Base-by-base conservation (phyloP, 306 rosid species). In the Malus domestica region DNA sequence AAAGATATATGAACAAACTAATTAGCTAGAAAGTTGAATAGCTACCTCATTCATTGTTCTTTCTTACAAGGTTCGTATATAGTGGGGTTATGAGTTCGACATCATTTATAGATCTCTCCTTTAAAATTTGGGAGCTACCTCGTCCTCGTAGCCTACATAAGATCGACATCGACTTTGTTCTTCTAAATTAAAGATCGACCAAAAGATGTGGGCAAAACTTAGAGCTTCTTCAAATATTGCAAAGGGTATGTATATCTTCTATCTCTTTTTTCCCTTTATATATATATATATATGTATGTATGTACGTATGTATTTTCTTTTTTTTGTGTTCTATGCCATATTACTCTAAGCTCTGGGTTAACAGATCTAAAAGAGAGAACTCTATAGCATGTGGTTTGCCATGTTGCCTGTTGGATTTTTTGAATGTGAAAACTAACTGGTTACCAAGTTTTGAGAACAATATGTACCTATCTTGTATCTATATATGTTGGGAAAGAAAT, bases 201-300 rank as follows among this genome's bases (percentile, higher is more conserved):
- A 73, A 69, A 77, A 66, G 51, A 85, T 84, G 93, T 78, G 78
- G 74, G 33, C 86, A 65, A 89, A 80, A 71, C 44, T 79, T 68
- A 78, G 65, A 69, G 44, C 84, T 78, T 61, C 84, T 76, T 61
- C 70, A 38, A 78, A 67, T 70, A 52, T 49, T 62, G 35, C 18
- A 19, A 63, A 70, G 65, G 83, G 85, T 85, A 82, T 33, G 78
- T 66, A 20, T 19, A 8, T 35, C 45, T 66, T 45, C 32, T 22
- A 8, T 30, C 8, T 78, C 20, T 29, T 58, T 22, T 61, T 23
- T 42, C 52, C 42, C 55, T 14, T 38, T 38, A 49, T 49, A 4
- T 0, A 2, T 35, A 1, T 35, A 49, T 0, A 2, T 35, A 0
- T 35, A 1, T 35, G 8, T 33, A 1, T 33, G 35, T 33, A 1